Conservation (phyloP, 768 basidiomycete species). For the Podaxis mareebaensis region DNA sequence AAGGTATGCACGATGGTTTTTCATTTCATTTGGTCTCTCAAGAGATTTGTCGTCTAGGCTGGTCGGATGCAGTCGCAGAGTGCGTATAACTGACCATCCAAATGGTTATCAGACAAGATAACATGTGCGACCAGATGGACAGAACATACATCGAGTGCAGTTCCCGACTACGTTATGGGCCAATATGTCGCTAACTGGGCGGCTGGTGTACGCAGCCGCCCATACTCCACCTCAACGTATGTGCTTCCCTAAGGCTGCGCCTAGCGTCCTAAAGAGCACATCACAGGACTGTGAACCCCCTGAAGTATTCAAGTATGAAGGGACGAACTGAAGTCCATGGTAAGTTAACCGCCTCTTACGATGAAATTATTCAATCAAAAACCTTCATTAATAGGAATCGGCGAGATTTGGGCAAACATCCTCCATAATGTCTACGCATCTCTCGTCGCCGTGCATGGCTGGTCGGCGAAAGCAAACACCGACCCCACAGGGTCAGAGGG, state of each 20-base stretch:
- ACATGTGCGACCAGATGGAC: slow-evolving; percentile 25
- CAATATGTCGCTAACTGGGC: slow-evolving; percentile 46
- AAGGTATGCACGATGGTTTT: slow-evolving; percentile 22
- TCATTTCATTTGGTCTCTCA: not conserved
- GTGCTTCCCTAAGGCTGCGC: slow-evolving; percentile 9
- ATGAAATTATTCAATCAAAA: not conserved
- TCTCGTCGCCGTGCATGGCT: slow-evolving; percentile 34
- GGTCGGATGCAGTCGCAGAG: slow-evolving; percentile 47
- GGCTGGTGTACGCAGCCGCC: slow-evolving; percentile 48
- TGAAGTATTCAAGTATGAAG: slow-evolving; percentile 11
- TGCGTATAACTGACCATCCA: slow-evolving; percentile 11
- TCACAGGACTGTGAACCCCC: slow-evolving; percentile 8
- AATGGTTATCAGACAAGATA: not conserved
- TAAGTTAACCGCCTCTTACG: not conserved
- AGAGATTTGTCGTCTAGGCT: slow-evolving; percentile 14
- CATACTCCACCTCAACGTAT: slow-evolving; percentile 47
- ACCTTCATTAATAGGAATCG: slow-evolving; percentile 32
- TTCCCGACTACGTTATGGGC: slow-evolving; percentile 37
- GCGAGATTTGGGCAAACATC: slow-evolving; percentile 52
- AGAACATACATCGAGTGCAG: slow-evolving; percentile 30
- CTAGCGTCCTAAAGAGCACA: too few relatives aligned
- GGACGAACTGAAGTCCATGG: slow-evolving; percentile 6
- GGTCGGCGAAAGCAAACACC: slow-evolving; percentile 36
- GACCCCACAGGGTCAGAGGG: slow-evolving; percentile 40
- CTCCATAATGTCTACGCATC: slow-evolving; percentile 42